Percentiles rank a stretch among this genome's conserved stretches.
Conservation (phyloP, 495 filamentous ascomycete genomes). For the Terfezia claveryi region DNA sequence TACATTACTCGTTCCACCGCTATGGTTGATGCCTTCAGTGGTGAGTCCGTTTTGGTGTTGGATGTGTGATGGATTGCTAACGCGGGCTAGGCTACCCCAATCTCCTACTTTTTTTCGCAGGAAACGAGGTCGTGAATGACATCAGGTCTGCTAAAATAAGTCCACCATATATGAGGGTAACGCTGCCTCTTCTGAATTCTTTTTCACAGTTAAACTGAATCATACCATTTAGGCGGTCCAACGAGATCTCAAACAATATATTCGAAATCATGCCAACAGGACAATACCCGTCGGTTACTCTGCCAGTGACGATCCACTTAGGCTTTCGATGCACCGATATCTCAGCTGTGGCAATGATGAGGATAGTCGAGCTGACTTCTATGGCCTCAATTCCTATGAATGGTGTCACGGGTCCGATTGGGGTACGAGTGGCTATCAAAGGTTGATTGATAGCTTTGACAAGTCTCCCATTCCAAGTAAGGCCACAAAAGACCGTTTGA, state of each 20-base stretch:
- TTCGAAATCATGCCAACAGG: conserved; percentile 44
- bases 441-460: conserved; percentile 45
- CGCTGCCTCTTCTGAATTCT: conserved; percentile 70
- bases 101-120: conserved; percentile 73
- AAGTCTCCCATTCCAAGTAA: conserved; percentile 42
- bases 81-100: conserved; percentile 57
- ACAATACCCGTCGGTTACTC: conserved; percentile 74
- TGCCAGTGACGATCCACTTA: conserved; percentile 77
- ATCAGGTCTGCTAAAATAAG: conserved; percentile 29
- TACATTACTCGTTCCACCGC: conserved; percentile 75
- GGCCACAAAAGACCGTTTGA: background rate
- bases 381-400: conserved; percentile 85
- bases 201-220: conserved; percentile 5
- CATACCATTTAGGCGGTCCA: conserved; percentile 36
- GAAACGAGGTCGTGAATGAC: conserved; percentile 83
- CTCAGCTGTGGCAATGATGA: conserved; percentile 52
- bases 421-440: conserved; percentile 46
- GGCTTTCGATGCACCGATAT: conserved; percentile 63
- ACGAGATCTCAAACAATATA: conserved; percentile 74
- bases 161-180: conserved; percentile 41
- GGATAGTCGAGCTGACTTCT: conserved; percentile 60
- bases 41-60: background rate
- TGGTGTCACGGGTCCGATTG: conserved; percentile 73
- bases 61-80: background rate
- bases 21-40: conserved; percentile 66